Evolutionary conservation across 2,329 filamentous ascomycete species (phyloP).

Genomic region (Pseudopithomyces chartarum): DNA sequence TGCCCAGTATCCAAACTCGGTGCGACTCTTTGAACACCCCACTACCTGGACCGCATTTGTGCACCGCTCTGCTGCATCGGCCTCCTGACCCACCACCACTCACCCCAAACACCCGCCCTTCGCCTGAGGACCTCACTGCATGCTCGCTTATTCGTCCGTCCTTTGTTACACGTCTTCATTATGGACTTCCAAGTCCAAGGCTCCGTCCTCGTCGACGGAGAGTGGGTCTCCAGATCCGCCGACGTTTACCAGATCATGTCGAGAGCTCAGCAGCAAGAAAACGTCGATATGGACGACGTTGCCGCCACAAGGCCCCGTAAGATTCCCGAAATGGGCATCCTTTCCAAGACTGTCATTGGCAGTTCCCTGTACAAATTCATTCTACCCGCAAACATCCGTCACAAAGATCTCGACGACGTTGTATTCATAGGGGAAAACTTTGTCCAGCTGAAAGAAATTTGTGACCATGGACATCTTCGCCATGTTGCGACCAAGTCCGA

Average conservation of each 20-base stretch:
- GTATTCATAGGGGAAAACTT: constrained; percentile 84
- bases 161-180: background rate
- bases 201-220: constrained; percentile 34
- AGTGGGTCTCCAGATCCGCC: constrained; percentile 40
- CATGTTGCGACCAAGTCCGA: constrained; percentile 79
- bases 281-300: constrained; percentile 30
- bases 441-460: constrained; percentile 79
- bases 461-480: constrained; percentile 70
- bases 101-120: background rate
- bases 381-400: constrained; percentile 77
- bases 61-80: background rate
- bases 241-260: constrained; percentile 51
- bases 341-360: constrained; percentile 77
- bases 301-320: constrained; percentile 39
- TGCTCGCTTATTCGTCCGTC: background rate
- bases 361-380: constrained; percentile 79
- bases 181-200: constrained; percentile 39
- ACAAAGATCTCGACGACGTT: constrained; percentile 74
- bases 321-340: constrained; percentile 67
- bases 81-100: background rate
- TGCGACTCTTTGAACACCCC: constrained; percentile 10
- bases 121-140: background rate
- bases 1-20: constrained; percentile 7
- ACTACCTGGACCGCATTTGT: constrained; percentile 5
- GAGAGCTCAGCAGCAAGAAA: constrained; percentile 32